A percentile compares a stretch with the other conserved stretches of the same genome.
Evolutionary conservation across 169 alveolate genomes (phyloP).

Genomic region (Plasmodium ovale): DNA sequence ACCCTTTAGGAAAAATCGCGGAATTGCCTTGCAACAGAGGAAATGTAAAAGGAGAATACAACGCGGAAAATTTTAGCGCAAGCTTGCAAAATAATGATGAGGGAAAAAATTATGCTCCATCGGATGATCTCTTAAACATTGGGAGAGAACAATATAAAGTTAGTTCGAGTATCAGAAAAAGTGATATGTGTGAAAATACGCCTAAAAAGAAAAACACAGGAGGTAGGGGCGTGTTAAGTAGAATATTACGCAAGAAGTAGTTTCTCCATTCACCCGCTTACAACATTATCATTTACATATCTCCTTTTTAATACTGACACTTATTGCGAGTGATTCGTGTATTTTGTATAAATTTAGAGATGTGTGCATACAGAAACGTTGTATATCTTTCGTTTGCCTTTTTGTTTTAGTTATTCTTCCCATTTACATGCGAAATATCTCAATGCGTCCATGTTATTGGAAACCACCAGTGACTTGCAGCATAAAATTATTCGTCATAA

Average conservation of each 20-base stretch:
- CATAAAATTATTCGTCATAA: too few species aligned
- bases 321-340: not conserved
- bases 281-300: not conserved
- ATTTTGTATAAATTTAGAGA: too few species aligned
- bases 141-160: not conserved
- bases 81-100: constrained; percentile 10
- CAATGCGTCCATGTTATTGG: too few species aligned
- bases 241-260: constrained; percentile 54
- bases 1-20: too few species aligned
- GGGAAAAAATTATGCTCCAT: not conserved
- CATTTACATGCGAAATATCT: too few species aligned
- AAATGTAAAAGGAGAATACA: not conserved
- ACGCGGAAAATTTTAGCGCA: not conserved
- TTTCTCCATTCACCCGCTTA: not conserved
- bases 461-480: too few species aligned
- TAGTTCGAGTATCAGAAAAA: constrained; percentile 1
- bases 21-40: too few species aligned
- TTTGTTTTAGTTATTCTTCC: too few species aligned
- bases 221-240: constrained; percentile 69
- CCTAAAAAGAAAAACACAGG: constrained; percentile 14
- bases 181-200: constrained; percentile 4
- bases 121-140: constrained; percentile 3
- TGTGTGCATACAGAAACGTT: too few species aligned
- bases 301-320: not conserved
- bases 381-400: too few species aligned